Conservation (phyloP, 257 asterid species). For the Salvia rosmarinus region DNA sequence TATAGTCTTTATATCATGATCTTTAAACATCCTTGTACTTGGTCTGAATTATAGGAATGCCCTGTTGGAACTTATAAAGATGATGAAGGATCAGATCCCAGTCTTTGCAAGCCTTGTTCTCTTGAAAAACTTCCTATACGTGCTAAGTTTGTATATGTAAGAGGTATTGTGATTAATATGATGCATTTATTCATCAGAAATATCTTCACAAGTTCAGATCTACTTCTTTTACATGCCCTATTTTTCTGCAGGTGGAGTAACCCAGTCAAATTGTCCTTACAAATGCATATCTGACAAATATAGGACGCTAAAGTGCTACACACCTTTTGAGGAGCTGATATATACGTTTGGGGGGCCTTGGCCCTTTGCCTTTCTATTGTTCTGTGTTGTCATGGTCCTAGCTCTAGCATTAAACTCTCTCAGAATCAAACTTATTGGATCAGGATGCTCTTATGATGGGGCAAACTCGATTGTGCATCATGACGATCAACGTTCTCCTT, state of each 20-base stretch:
- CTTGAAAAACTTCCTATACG: constrained; percentile 78
- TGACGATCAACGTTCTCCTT: constrained; percentile 72
- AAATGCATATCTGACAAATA: constrained; percentile 84
- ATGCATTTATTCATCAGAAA: constrained; percentile 23
- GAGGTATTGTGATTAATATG: constrained; percentile 59
- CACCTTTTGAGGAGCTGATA: constrained; percentile 93
- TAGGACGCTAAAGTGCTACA: constrained; percentile 80
- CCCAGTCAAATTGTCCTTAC: constrained; percentile 73
- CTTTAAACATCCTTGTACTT: constrained; percentile 30
- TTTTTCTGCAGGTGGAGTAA: constrained; percentile 81
- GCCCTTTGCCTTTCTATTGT: constrained; percentile 69
- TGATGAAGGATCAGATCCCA: constrained; percentile 78
- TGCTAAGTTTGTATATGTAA: constrained; percentile 75
- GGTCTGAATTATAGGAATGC: constrained; percentile 66
- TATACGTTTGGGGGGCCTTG: constrained; percentile 95
- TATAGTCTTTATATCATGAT: constrained; percentile 9
- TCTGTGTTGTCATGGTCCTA: constrained; percentile 69
- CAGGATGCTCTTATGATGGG: constrained; percentile 60
- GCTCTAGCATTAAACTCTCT: constrained; percentile 68
- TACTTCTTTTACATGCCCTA: constrained; percentile 32
- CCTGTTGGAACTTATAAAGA: constrained; percentile 85
- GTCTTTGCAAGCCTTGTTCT: constrained; percentile 78
- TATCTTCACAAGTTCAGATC: not conserved
- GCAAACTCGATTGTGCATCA: constrained; percentile 66
- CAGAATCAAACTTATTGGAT: constrained; percentile 78